Evolutionary conservation across 1,284 basidiomycete genomes (phyloP).

Genomic region (Cutaneotrichosporon cutaneum): DNA sequence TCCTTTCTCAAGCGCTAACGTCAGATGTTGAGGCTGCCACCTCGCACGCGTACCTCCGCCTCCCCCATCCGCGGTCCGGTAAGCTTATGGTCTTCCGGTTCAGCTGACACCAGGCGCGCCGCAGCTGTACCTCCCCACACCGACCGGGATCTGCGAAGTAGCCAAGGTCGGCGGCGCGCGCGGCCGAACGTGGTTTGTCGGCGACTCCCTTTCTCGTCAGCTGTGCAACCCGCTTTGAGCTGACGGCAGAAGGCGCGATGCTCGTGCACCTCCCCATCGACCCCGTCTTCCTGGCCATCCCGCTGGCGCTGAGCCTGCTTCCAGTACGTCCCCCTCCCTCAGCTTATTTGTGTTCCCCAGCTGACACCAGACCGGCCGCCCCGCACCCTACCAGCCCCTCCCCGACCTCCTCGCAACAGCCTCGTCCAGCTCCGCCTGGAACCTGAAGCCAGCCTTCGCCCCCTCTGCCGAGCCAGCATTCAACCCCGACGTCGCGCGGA

Average conservation of each 20-base stretch:
- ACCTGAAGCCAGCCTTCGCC: conserved; percentile 36
- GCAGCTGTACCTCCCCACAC: conserved; percentile 43
- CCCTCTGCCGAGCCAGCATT: conserved; percentile 12
- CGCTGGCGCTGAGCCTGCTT: conserved; percentile 35
- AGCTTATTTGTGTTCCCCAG: not conserved
- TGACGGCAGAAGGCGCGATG: conserved; percentile 35
- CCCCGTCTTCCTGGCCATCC: conserved; percentile 45
- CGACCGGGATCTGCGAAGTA: conserved; percentile 31
- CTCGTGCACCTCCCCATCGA: conserved; percentile 45
- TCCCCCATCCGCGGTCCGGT: conserved; percentile 51
- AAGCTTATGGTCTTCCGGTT: conserved; percentile 10
- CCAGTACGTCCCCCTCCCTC: conserved; percentile 24
- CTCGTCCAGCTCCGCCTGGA: conserved; percentile 22
- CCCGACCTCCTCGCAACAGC: conserved; percentile 40
- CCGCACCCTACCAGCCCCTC: conserved; percentile 42
- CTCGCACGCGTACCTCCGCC: conserved; percentile 39
- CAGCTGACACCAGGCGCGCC: conserved; percentile 31
- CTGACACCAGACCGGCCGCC: conserved; percentile 13
- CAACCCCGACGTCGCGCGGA: conserved; percentile 36
- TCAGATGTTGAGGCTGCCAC: conserved; percentile 37
- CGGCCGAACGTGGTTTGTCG: conserved; percentile 48
- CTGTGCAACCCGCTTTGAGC: conserved; percentile 8
- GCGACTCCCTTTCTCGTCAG: conserved; percentile 41
- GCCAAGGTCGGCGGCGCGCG: conserved; percentile 36
- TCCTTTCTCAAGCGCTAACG: conserved; percentile 1